Percentiles rank a stretch among this genome's conserved stretches.
phyloP scores from a whole-genome alignment of 345 rosid species.

The Excoecaria agallocha region DNA sequence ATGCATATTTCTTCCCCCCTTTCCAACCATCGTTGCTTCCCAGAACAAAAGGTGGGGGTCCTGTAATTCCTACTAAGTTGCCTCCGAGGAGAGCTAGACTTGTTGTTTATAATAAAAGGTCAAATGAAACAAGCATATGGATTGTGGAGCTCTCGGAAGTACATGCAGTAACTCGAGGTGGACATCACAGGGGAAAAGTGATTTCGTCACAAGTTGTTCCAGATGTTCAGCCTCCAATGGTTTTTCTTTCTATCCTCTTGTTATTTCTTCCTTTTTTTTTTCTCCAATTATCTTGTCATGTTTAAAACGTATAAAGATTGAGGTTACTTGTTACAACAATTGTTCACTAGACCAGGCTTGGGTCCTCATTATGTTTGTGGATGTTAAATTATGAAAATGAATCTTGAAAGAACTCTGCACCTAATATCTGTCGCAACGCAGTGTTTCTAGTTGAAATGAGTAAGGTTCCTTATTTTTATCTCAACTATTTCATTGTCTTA shows the following conservation, averaged over 20 bases:
- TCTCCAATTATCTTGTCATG: too few species aligned
- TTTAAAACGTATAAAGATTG: too few species aligned
- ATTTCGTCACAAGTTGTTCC: constrained; percentile 68
- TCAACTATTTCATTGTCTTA: too few species aligned
- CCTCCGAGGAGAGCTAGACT: constrained; percentile 88
- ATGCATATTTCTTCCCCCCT: constrained; percentile 93
- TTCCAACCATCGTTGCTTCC: constrained; percentile 87
- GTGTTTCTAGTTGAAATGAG: too few species aligned
- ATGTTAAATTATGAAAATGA: too few species aligned
- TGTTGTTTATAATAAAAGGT: constrained; percentile 72
- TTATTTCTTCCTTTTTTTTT: too few species aligned
- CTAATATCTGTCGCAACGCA: too few species aligned
- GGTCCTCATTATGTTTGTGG: too few species aligned
- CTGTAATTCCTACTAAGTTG: constrained; percentile 76
- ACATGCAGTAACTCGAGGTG: constrained; percentile 87
- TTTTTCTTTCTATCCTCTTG: constrained; percentile 6
- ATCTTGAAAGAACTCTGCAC: too few species aligned
- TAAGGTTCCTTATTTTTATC: too few species aligned
- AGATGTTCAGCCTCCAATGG: constrained; percentile 95
- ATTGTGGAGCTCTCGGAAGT: constrained; percentile 78
- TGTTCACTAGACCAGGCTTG: too few species aligned
- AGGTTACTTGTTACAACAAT: too few species aligned
- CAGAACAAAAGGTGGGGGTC: constrained; percentile 78
- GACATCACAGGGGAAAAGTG: constrained; percentile 92
- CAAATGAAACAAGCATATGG: constrained; percentile 82